Conservation (phyloP, 139 green algal genomes). For the Desmodesmus armatus region DNA sequence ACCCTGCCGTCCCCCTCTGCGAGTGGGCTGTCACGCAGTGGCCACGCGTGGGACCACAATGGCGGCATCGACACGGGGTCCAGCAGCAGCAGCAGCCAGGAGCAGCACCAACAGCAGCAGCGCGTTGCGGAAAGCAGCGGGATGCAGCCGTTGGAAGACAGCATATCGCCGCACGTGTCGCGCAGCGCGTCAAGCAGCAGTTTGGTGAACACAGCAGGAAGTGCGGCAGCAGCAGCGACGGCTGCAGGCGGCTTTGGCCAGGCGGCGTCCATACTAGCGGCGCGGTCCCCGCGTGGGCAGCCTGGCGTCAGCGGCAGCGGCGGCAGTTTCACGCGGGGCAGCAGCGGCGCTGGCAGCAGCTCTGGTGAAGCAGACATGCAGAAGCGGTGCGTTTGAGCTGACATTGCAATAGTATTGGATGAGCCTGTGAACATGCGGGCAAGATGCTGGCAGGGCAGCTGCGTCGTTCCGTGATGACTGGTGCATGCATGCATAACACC, state of each 20-base stretch:
- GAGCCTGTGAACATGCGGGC: no score
- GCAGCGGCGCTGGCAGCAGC: slow-evolving; percentile 8
- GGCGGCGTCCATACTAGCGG: slow-evolving; percentile 31
- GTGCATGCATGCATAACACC: no score
- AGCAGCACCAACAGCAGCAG: slow-evolving; percentile 18
- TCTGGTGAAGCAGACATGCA: not conserved
- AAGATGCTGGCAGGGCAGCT: no score
- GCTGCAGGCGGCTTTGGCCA: not conserved
- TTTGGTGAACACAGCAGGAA: not conserved
- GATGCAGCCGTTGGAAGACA: slow-evolving; percentile 18
- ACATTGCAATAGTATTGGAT: no score
- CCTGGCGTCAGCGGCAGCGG: slow-evolving; percentile 4
- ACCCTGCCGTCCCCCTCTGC: no score
- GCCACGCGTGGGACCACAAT: not conserved
- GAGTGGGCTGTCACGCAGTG: no score
- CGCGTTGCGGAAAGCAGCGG: slow-evolving; percentile 2
- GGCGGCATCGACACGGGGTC: not conserved
- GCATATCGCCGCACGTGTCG: slow-evolving; percentile 28
- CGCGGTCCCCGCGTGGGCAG: slow-evolving; percentile 13
- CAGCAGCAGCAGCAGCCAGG: not conserved
- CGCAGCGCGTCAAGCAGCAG: slow-evolving; percentile 36
- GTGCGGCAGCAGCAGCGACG: slow-evolving; percentile 7
- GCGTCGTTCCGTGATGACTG: no score
- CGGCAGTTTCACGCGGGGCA: slow-evolving; percentile 11
- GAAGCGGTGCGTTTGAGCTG: slow-evolving; percentile 1